Evolutionary conservation across 2,329 filamentous ascomycete genomes (phyloP).

Genomic region (Pseudocercospora cruenta): DNA sequence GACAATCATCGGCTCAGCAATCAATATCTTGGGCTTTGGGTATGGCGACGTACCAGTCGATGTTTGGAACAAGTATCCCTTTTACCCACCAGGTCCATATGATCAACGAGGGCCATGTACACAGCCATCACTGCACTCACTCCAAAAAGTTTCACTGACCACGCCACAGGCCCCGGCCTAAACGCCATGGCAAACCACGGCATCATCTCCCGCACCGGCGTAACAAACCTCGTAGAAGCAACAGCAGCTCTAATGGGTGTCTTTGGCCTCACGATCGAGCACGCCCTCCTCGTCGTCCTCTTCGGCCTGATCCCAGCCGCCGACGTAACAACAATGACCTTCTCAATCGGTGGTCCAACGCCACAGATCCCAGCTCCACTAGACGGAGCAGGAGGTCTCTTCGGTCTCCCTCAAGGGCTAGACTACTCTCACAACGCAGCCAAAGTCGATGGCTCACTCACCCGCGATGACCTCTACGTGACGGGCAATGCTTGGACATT

Average conservation of each 20-base stretch:
- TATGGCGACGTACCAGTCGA: constrained; percentile 1
- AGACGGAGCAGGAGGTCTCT: neutral
- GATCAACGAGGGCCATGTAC: constrained; percentile 5
- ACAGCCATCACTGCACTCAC: neutral
- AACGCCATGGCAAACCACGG: constrained; percentile 12
- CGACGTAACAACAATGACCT: neutral
- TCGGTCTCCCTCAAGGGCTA: constrained; percentile 5
- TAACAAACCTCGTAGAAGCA: neutral
- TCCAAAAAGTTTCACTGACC: neutral
- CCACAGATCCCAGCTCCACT: neutral
- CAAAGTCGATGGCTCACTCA: neutral
- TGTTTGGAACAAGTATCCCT: neutral
- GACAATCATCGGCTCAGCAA: neutral
- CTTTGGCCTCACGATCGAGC: neutral
- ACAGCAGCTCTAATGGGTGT: neutral
- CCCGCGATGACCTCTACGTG: constrained; percentile 6
- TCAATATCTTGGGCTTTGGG: neutral
- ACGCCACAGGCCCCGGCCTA: constrained; percentile 28
- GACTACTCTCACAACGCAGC: neutral
- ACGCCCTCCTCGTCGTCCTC: neutral
- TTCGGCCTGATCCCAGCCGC: neutral
- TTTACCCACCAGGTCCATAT: neutral
- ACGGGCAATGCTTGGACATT: neutral
- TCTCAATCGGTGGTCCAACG: constrained; percentile 7
- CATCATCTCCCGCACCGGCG: constrained; percentile 1